A percentile compares a stretch with the other conserved stretches of the same genome.
These are phyloP conservation scores for Microascus cirrosus DNA, from an alignment of 2,329 filamentous ascomycete species.

Conservation along the genomic window DNA sequence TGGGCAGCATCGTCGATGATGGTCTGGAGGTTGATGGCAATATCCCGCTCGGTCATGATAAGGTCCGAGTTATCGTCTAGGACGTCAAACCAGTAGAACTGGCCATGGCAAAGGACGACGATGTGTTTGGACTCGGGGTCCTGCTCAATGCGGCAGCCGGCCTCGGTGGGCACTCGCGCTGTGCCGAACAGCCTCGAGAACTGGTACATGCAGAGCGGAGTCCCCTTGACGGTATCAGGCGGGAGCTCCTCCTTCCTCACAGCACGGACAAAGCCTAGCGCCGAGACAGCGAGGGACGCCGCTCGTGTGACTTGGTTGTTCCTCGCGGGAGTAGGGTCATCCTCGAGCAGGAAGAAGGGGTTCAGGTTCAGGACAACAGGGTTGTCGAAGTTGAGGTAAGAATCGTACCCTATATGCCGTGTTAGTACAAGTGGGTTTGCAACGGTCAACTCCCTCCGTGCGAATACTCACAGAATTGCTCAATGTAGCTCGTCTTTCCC, in stretches of 20 bases:
- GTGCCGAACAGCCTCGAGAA: constrained; percentile 94
- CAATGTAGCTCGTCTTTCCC: constrained; percentile 91
- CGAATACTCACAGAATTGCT: constrained; percentile 78
- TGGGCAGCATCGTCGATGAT: constrained; percentile 86
- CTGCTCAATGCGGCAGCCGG: constrained; percentile 92
- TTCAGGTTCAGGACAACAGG: constrained; percentile 96
- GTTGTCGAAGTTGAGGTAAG: constrained; percentile 95
- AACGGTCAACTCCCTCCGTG: not conserved
- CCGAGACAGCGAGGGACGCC: constrained; percentile 81
- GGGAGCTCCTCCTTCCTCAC: constrained; percentile 87
- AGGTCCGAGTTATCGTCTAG: constrained; percentile 87
- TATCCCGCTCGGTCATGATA: constrained; percentile 94
- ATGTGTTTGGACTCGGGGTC: constrained; percentile 89
- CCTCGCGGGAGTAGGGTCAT: constrained; percentile 90
- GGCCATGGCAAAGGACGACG: constrained; percentile 84
- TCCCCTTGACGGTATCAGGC: constrained; percentile 74
- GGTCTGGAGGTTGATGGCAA: constrained; percentile 81
- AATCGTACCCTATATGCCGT: constrained; percentile 72
- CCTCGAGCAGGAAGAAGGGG: constrained; percentile 93
- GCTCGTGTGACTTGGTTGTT: constrained; percentile 95
- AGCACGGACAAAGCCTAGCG: constrained; percentile 83
- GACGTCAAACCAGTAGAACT: constrained; percentile 99
- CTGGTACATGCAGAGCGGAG: constrained; percentile 94
- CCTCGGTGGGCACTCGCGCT: constrained; percentile 83
- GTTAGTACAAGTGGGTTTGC: not conserved